These are phyloP conservation scores for Verticillium dahliae DNA, from an alignment of 2,329 filamentous ascomycete species.

Conservation along the genomic window DNA sequence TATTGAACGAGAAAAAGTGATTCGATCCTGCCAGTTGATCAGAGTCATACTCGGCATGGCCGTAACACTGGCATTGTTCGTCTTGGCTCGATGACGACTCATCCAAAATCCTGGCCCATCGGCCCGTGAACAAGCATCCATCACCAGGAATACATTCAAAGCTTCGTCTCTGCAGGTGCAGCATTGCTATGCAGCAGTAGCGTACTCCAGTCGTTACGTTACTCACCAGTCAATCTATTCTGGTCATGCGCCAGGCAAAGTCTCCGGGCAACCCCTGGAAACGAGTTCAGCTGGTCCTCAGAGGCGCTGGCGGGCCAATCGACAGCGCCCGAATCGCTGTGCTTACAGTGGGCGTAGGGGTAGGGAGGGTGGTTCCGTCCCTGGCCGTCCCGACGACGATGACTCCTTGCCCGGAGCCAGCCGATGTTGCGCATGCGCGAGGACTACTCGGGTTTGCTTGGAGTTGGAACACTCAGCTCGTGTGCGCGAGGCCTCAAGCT, in stretches of 20 bases:
- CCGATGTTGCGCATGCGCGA: background rate
- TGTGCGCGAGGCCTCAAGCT: background rate
- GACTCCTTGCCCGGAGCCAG: background rate
- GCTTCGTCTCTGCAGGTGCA: background rate
- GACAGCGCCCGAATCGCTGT: background rate
- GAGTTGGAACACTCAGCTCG: background rate
- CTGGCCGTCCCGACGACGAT: constrained; percentile 5
- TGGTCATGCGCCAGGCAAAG: background rate
- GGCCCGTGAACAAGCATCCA: background rate
- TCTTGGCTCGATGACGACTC: background rate
- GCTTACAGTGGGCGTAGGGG: constrained; percentile 1
- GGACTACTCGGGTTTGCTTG: constrained; percentile 5
- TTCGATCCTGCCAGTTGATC: background rate
- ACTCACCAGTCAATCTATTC: background rate
- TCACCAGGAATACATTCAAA: background rate
- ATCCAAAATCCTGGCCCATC: background rate
- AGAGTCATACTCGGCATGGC: background rate
- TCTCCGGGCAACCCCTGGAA: background rate
- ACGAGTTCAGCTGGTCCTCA: background rate
- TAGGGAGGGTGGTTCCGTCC: background rate
- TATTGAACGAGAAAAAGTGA: background rate
- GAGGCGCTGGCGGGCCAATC: constrained; percentile 4
- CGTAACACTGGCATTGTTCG: background rate
- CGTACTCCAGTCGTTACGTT: background rate
- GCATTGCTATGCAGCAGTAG: background rate